These are phyloP conservation scores for Pseudohyphozyma bogoriensis DNA, from an alignment of 768 basidiomycete genomes.

Conservation along the genomic window DNA sequence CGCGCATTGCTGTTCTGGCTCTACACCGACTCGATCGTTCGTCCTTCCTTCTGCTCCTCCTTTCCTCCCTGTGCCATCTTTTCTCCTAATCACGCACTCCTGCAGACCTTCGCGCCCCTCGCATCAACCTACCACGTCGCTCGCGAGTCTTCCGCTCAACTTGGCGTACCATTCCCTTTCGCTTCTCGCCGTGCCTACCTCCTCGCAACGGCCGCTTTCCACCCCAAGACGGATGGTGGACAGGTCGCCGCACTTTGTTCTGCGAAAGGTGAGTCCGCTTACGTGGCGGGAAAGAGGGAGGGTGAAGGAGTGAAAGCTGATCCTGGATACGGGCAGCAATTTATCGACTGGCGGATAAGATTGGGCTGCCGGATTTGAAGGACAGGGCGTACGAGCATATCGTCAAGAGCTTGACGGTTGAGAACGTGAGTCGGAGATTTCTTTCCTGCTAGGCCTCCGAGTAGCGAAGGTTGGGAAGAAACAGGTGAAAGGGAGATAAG, in stretches of 20 bases:
- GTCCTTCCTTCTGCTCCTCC: conserved; percentile 10
- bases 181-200: conserved; percentile 13
- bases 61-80: not conserved
- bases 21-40: conserved; percentile 41
- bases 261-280: too few species aligned
- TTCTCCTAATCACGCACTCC: conserved; percentile 3
- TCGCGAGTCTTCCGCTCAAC: not conserved
- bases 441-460: not conserved
- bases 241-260: conserved; percentile 36
- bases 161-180: conserved; percentile 8
- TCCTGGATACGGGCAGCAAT: too few species aligned
- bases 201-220: conserved; percentile 13
- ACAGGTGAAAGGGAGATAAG: too few species aligned
- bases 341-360: conserved; percentile 34
- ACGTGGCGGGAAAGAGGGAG: too few species aligned
- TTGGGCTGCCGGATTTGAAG: conserved; percentile 39
- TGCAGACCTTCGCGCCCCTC: conserved; percentile 41
- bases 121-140: conserved; percentile 35
- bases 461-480: not conserved
- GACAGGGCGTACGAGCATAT: conserved; percentile 41
- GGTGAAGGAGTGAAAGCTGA: too few species aligned
- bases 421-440: conserved; percentile 28
- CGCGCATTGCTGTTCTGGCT: conserved; percentile 41
- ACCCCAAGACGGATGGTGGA: not conserved
- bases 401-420: conserved; percentile 36